Base-by-base conservation (phyloP, 805 yeast genomes). In the Babjeviella inositovora region DNA sequence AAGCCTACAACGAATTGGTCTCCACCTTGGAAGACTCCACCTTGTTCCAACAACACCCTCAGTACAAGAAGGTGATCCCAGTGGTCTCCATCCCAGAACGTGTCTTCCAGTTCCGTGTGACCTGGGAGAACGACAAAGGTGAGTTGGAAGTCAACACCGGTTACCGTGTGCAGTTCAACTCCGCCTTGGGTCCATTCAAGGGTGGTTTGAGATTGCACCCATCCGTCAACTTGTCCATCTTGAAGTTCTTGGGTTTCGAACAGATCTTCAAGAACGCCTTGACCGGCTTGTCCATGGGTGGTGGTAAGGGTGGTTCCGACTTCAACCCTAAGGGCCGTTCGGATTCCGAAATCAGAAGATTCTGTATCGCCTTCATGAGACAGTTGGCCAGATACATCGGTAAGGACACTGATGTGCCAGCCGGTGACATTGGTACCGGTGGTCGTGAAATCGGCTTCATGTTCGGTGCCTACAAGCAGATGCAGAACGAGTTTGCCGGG, bases 161-260 rank as follows among this genome's bases (percentile, higher is more conserved):
- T 53, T 87, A 69, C 84, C 72, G 98, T 62, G 96, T 87, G 33
- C 98, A 87, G 63, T 87, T 81, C 70, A 87, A 84, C 74, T 82
- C 95, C 27, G 93, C 96, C 27, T 67, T 90, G 37, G 98, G 98
- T 50, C 98, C 98, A 41, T 87, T 82, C 80, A 87, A 87, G 66
- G 98, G 98, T 50, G 98, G 98, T 51, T 69, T 87, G 41, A 74
- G 98, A 59, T 77, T 87, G 71, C 97, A 87, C 65, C 96, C 96
- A 44, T 63, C 93, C 27, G 98, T 87, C 41, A 90, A 85, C 61
- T 66, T 87, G 44, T 82, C 95, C 28, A 81, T 87, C 53, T 70
- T 87, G 50, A 87, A 87, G 64, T 87, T 87, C 60, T 67, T 87
- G 47, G 98, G 97, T 44, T 87, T 81, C 55, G 98, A 87, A 65